Percentiles rank a stretch among this genome's conserved stretches.
Conservation (phyloP, 2,329 filamentous ascomycete species). For the Cercospora nicotianae region DNA sequence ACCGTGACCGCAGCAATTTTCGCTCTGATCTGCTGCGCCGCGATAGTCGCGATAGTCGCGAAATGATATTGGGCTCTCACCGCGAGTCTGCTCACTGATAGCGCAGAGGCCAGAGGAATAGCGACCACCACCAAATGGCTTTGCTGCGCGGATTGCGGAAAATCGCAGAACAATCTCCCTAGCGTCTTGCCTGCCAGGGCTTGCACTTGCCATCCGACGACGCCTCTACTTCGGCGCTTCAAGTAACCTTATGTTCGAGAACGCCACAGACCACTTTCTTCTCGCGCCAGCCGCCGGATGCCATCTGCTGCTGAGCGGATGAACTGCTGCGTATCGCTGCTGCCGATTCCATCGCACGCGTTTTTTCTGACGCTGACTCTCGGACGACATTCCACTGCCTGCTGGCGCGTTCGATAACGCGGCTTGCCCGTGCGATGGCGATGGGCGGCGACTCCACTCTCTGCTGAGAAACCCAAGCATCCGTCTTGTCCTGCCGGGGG, state of each 20-base stretch:
- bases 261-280: slow-evolving; percentile 5
- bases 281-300: background rate
- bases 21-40: background rate
- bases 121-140: background rate
- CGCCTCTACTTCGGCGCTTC: slow-evolving; percentile 20
- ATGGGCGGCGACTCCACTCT: background rate
- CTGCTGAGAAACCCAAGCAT: background rate
- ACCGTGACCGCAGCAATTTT: background rate
- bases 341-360: background rate
- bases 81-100: background rate
- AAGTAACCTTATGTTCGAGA: slow-evolving; percentile 20
- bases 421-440: background rate
- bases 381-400: background rate
- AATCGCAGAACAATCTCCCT: background rate
- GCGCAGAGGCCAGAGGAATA: background rate
- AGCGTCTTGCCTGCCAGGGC: background rate
- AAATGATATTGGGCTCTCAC: slow-evolving; percentile 2
- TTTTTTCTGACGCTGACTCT: background rate
- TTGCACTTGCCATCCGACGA: background rate
- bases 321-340: background rate
- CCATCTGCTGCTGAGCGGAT: background rate
- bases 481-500: background rate
- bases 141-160: background rate
- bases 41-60: background rate
- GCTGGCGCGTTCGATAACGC: background rate